phyloP scores from a whole-genome alignment of 169 alveolate genomes.

The Plasmodium vivax region DNA sequence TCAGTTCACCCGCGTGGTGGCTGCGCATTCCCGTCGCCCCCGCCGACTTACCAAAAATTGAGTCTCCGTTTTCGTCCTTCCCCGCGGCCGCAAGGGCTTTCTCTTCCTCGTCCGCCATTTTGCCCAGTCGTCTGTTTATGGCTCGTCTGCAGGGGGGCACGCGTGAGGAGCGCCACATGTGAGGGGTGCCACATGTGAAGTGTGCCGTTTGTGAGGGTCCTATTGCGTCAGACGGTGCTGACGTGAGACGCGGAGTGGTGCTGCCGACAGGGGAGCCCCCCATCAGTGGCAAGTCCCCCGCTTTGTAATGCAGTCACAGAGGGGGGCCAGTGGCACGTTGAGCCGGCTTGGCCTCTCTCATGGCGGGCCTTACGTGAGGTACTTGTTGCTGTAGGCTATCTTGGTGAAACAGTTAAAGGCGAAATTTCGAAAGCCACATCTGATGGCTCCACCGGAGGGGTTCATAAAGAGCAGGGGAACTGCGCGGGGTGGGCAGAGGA shows the following conservation, averaged over 20 bases:
- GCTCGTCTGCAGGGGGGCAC: neutral
- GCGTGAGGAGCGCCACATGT: neutral
- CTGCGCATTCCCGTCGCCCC: neutral
- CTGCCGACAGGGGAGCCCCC: neutral
- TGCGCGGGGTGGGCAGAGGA: neutral
- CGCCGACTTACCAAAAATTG: slow-evolving; percentile 21
- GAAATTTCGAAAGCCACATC: neutral
- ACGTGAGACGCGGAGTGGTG: neutral
- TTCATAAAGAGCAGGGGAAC: slow-evolving; percentile 23
- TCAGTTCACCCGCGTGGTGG: too few relatives aligned
- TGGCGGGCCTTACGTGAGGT: slow-evolving; percentile 14
- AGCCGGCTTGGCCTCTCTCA: neutral
- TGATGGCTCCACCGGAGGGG: neutral
- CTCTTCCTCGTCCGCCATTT: slow-evolving; percentile 64
- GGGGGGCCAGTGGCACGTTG: neutral
- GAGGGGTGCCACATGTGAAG: neutral
- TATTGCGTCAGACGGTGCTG: neutral
- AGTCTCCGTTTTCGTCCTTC: slow-evolving; percentile 49
- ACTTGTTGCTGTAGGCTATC: slow-evolving; percentile 24
- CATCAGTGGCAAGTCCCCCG: neutral
- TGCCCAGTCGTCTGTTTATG: neutral
- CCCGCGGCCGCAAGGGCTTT: slow-evolving; percentile 66
- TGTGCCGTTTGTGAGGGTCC: neutral
- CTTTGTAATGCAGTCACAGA: too few relatives aligned
- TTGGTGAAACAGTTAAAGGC: slow-evolving; percentile 7